Evolutionary conservation across 2,329 filamentous ascomycete genomes (phyloP), one percentile per base, ranked within the genome.

Genomic region (Escovopsis sp.): DNA sequence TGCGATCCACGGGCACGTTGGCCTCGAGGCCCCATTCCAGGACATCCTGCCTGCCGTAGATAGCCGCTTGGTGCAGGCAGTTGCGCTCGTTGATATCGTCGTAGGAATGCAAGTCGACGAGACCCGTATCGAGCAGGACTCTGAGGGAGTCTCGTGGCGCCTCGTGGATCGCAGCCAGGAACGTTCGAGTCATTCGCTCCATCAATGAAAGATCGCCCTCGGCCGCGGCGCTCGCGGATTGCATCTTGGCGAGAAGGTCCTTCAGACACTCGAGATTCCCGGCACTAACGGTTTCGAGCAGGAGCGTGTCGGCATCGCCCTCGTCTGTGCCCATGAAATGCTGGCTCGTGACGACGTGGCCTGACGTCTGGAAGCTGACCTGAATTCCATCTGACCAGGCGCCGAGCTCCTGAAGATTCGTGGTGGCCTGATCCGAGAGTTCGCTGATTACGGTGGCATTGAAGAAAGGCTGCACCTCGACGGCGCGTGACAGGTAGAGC

Each of bases 71-170:
- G 48, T 98, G 90, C 32, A 98, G 66, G 51, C 87, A 94, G 49
- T 94, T 98, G 28, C 90, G 73, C 60, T 94, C 88, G 49, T 96
- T 98, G 55, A 98, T 96, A 49, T 94, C 87, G 53, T 98, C 90
- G 48, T 93, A 85, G 1, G 86, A 90, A 49, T 85, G 77, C n/a
- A 94, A 70, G 54, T 96, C 80, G 25, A 98, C 83, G 17, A 90
- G 62, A 1, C 75, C 74, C 3, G 87, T 94, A 33, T 82, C 76
- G 18, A 94, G 64, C 18, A 98, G 69, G 5, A 84, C 63, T 39
- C 75, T 71, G 15, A 96, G 64, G 8, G 87, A 78, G 19, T 80
- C 72, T 43, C 79, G 70, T 1, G 86, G 79, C 4, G 81, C 88
- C 48, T 93, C 85, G 44, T 84, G 80, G 45, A 94, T 83, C 5